phyloP scores from a whole-genome alignment of 257 asterid genomes.

The Verbascum thapsus region DNA sequence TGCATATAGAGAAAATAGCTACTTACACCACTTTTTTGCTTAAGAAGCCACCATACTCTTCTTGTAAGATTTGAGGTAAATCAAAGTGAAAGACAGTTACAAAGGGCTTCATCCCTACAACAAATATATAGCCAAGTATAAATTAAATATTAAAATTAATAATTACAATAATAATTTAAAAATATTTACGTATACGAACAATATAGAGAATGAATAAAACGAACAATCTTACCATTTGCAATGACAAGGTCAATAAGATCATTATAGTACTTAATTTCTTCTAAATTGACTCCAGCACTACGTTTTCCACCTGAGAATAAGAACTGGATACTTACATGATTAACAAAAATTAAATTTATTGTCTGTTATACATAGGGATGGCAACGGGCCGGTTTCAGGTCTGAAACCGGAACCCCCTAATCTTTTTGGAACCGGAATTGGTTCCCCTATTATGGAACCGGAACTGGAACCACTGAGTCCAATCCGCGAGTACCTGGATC shows the following conservation, averaged over 20 bases:
- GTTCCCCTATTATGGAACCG: too few species aligned
- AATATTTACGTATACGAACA: background rate
- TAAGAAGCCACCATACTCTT: constrained; percentile 29
- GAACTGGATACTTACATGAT: too few species aligned
- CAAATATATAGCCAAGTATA: background rate
- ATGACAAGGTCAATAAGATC: constrained; percentile 27
- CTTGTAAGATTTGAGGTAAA: constrained; percentile 35
- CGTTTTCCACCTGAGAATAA: constrained; percentile 26
- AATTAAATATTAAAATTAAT: too few species aligned
- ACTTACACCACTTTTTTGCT: constrained; percentile 15
- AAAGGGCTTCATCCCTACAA: constrained; percentile 16
- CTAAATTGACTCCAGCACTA: constrained; percentile 27
- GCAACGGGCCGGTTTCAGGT: too few species aligned
- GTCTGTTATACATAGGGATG: too few species aligned
- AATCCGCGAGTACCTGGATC: too few species aligned
- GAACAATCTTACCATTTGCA: constrained; percentile 8
- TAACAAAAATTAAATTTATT: too few species aligned
- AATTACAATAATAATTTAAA: too few species aligned
- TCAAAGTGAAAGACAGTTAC: constrained; percentile 31
- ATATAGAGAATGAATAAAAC: too few species aligned
- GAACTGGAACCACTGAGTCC: too few species aligned
- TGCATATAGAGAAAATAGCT: background rate
- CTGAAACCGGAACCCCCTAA: too few species aligned
- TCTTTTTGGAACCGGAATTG: too few species aligned
- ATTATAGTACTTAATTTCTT: constrained; percentile 34